Evolutionary conservation across 1,284 basidiomycete species (phyloP), one percentile per base, ranked within the genome.

Genomic region (Blastosporella zonata): DNA sequence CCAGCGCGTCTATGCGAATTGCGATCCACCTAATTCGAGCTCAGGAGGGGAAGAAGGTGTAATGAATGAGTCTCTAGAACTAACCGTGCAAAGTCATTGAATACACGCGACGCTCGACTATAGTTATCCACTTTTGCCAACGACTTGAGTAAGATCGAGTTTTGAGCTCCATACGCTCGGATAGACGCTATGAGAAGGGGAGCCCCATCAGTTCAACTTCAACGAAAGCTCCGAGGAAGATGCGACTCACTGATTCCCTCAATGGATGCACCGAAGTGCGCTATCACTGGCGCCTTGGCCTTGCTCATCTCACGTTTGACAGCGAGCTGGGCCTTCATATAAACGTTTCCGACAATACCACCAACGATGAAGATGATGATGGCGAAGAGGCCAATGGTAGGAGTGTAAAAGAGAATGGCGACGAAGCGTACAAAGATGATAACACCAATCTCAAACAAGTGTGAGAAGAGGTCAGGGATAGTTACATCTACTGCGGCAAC

Each of bases 241-340:
- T 25, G 60, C 18, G 7, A 43, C 75, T 38, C 53, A 84, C 81
- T 68, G 25, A 90, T 69, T 23, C 88, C 87, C 2, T 74, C 65
- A 29, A 88, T 74, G 0, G 82, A 77, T 12, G 83, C 78, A 7
- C 82, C 79, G 58, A 90, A 85, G 40, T 84, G 82, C 21, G 78
- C 81, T 46, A 87, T 70, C 6, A 89, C 75, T 0, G 85, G 85
- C 2, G 80, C 73, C 54, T 75, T 77, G 8, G 82, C 78, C 62
- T 85, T 86, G 41, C 76, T 79, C 81, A 82, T 82, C 60, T 86
- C 81, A 12, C 82, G 73, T 59, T 90, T 90, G 38, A 89, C 83
- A 12, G 81, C 78, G 15, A 90, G 67, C 62, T 90, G 87, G 12
- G 81, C 80, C 55, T 80, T 80, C 60, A 90, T 85, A 58, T 82